These are phyloP conservation scores for Penicillium taxi DNA, from an alignment of 495 filamentous ascomycete genomes.

Conservation along the genomic window DNA sequence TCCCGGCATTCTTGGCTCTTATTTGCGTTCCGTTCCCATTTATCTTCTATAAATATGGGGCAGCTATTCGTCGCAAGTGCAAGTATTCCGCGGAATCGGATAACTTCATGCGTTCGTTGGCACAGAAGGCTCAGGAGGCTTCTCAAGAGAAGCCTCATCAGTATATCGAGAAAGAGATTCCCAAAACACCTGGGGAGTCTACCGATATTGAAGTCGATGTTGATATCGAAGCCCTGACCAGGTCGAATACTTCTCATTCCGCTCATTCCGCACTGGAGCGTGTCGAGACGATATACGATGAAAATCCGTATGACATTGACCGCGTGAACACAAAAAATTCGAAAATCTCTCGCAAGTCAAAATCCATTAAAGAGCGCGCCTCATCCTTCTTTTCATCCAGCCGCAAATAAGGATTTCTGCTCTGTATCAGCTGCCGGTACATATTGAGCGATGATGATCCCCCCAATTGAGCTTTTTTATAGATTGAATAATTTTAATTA, in stretches of 20 bases:
- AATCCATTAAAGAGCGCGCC: conserved; percentile 1
- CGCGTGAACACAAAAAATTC: conserved; percentile 23
- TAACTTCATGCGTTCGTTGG: conserved; percentile 16
- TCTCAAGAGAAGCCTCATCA: conserved; percentile 1
- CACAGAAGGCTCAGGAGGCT: conserved; percentile 6
- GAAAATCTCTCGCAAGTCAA: conserved; percentile 18
- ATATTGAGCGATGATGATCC: too few species aligned
- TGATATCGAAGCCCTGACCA: neutral
- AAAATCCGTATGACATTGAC: conserved; percentile 23
- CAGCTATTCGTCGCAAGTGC: conserved; percentile 50
- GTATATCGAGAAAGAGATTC: neutral
- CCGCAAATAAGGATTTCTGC: conserved; percentile 1
- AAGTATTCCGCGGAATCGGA: conserved; percentile 60
- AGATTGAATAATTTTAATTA: too few species aligned
- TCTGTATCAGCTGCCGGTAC: too few species aligned
- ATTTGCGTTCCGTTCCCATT: conserved; percentile 61
- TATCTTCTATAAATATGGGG: conserved; percentile 61
- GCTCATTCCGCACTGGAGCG: conserved; percentile 8
- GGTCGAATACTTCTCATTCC: neutral
- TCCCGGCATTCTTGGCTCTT: conserved; percentile 62
- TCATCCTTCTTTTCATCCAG: conserved; percentile 8
- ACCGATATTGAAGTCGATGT: neutral
- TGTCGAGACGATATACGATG: conserved; percentile 13
- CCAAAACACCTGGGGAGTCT: neutral
- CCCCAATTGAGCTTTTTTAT: too few species aligned